Percentiles rank a stretch among this genome's conserved stretches.
Evolutionary conservation across 768 basidiomycete species (phyloP).

Genomic region (Leccinellum albellum): DNA sequence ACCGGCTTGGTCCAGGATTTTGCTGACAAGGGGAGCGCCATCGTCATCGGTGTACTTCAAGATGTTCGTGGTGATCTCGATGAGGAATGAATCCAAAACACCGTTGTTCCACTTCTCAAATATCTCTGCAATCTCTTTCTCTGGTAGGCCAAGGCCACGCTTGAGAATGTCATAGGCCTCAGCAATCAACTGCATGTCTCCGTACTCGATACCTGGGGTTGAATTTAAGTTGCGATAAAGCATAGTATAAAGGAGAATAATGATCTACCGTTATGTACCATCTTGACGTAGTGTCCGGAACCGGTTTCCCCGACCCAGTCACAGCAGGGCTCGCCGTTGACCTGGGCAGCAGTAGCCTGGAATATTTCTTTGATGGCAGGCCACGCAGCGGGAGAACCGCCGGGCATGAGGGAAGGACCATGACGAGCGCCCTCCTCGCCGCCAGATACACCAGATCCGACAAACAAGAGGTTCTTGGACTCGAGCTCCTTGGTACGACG

Average conservation of each 20-base stretch:
- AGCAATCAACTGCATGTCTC: constrained; percentile 99
- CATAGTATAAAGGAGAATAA: constrained; percentile 5
- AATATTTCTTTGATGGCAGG: constrained; percentile 97
- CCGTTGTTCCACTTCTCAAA: constrained; percentile 97
- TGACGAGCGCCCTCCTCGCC: constrained; percentile 98
- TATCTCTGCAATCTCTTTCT: constrained; percentile 91
- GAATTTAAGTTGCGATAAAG: constrained; percentile 3
- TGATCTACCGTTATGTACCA: constrained; percentile 90
- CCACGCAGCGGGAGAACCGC: constrained; percentile 93
- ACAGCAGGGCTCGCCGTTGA: constrained; percentile 93
- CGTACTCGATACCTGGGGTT: constrained; percentile 90
- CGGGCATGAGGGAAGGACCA: constrained; percentile 99
- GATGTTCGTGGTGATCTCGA: constrained; percentile 97
- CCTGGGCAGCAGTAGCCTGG: constrained; percentile 96
- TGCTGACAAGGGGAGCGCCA: constrained; percentile 83
- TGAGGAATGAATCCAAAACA: constrained; percentile 98
- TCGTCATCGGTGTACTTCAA: constrained; percentile 97
- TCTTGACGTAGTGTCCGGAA: constrained; percentile 98
- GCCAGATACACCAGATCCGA: constrained; percentile 98
- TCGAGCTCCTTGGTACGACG: constrained; percentile 93
- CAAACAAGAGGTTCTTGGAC: constrained; percentile 90
- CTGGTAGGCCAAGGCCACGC: constrained; percentile 83
- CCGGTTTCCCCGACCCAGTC: constrained; percentile 99
- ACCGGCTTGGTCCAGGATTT: constrained; percentile 94
- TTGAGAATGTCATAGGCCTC: constrained; percentile 99